phyloP scores from a whole-genome alignment of 2,329 filamentous ascomycete genomes.

The Ceratocystis cacaofunesta region DNA sequence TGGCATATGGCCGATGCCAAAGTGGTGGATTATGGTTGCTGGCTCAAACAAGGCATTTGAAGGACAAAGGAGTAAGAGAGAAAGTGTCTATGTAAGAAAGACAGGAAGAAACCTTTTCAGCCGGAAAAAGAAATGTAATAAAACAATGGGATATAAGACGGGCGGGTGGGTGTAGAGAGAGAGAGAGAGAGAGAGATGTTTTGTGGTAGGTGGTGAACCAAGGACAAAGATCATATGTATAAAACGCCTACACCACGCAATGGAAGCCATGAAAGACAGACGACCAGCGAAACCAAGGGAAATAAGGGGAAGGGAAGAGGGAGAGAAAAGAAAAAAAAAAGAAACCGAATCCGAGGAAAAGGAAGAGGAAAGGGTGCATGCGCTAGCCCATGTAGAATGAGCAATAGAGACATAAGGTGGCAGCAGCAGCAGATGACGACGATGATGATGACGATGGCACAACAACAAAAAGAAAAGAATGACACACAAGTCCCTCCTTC shows the following conservation, averaged over 20 bases:
- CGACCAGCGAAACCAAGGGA: conserved; percentile 13
- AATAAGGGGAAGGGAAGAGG: conserved; percentile 11
- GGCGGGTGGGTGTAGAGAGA: not conserved
- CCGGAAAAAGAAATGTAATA: conserved; percentile 15
- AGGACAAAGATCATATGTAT: conserved; percentile 13
- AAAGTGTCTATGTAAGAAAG: not conserved
- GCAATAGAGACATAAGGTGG: conserved; percentile 10
- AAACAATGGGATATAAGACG: conserved; percentile 16
- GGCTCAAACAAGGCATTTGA: conserved; percentile 7
- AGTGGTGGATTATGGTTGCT: not conserved
- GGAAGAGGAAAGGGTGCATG: not conserved
- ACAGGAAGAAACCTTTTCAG: not conserved
- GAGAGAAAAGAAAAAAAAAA: not conserved
- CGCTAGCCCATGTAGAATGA: not conserved
- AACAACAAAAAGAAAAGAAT: conserved; percentile 5
- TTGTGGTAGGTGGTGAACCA: conserved; percentile 10
- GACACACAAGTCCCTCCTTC: conserved; percentile 15
- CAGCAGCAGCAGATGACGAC: conserved; percentile 5
- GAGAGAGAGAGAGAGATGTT: not conserved
- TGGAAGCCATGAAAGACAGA: conserved; percentile 8
- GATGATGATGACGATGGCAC: conserved; percentile 14
- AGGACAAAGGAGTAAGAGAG: not conserved
- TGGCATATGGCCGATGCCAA: not conserved
- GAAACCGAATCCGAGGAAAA: not conserved
- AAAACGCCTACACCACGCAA: conserved; percentile 9